These are phyloP conservation scores for Aethionema arabicum DNA, from an alignment of 345 rosid species.

Conservation along the genomic window DNA sequence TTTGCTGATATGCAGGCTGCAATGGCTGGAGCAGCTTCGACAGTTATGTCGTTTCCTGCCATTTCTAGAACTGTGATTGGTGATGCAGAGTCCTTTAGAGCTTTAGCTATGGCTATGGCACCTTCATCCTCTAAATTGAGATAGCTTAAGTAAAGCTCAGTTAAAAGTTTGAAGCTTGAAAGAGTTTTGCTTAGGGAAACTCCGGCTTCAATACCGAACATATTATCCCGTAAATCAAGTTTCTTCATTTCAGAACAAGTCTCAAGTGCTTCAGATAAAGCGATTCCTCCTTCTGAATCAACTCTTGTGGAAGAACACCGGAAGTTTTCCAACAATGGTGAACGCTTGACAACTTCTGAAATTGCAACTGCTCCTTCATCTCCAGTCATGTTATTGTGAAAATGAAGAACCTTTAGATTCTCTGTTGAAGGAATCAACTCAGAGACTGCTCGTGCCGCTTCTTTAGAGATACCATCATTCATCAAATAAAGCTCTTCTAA, in stretches of 20 bases:
- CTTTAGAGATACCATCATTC: conserved; percentile 92
- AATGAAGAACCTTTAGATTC: conserved; percentile 73
- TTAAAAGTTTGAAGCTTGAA: conserved; percentile 52
- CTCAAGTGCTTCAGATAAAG: conserved; percentile 73
- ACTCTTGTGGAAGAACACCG: conserved; percentile 89
- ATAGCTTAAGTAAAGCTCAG: conserved; percentile 77
- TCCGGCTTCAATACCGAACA: conserved; percentile 83
- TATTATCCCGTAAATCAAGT: conserved; percentile 87
- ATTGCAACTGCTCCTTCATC: conserved; percentile 80
- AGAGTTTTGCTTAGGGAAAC: conserved; percentile 70
- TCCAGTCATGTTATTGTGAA: conserved; percentile 93
- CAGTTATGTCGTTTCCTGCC: conserved; percentile 91
- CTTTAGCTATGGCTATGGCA: conserved; percentile 53
- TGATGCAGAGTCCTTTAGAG: conserved; percentile 68
- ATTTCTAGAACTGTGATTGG: conserved; percentile 71
- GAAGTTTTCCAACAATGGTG: conserved; percentile 68
- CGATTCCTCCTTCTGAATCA: conserved; percentile 73
- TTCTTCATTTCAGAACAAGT: conserved; percentile 60
- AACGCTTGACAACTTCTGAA: conserved; percentile 61
- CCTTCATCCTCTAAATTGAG: conserved; percentile 89
- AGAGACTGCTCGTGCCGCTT: conserved; percentile 80
- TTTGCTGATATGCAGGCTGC: conserved; percentile 66
- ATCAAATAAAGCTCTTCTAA: conserved; percentile 81
- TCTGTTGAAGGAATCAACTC: conserved; percentile 87
- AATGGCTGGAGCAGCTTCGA: conserved; percentile 55